Conservation (phyloP, 306 rosid species). For the Glycyrrhiza uralensis region DNA sequence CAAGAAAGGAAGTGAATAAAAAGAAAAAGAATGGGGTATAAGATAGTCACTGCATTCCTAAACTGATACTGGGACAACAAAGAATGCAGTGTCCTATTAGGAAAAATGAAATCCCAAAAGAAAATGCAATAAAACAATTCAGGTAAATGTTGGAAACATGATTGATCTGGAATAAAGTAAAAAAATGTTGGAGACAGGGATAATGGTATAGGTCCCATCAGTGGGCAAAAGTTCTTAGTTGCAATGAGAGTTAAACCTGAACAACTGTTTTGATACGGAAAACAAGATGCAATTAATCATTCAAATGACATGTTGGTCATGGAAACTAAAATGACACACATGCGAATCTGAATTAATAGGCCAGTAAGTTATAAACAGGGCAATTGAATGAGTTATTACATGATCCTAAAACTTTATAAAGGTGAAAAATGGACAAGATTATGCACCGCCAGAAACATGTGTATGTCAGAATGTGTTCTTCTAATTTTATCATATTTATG, state of each 20-base stretch:
- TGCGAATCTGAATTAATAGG: background rate
- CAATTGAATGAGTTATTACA: background rate
- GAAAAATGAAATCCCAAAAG: too few species aligned
- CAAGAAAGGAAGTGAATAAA: too few species aligned
- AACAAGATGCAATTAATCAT: slow-evolving; percentile 19
- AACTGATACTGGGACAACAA: too few species aligned
- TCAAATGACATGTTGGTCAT: too few species aligned
- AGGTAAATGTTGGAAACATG: background rate
- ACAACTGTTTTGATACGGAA: background rate
- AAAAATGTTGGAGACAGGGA: background rate
- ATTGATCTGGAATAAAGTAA: background rate
- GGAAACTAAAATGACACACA: too few species aligned
- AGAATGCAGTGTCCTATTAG: too few species aligned
- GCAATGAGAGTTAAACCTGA: background rate
- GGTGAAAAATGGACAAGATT: background rate
- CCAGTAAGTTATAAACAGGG: too few species aligned
- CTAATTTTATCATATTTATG: background rate
- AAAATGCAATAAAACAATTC: too few species aligned
- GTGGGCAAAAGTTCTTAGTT: background rate
- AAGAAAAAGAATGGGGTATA: too few species aligned
- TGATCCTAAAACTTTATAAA: background rate
- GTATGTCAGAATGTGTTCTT: background rate
- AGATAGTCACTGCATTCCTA: too few species aligned
- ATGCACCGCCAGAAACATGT: background rate
- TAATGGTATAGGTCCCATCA: slow-evolving; percentile 8